Base-by-base conservation (phyloP, 352 stramenopile species). In the Phytopythium sindhum region DNA sequence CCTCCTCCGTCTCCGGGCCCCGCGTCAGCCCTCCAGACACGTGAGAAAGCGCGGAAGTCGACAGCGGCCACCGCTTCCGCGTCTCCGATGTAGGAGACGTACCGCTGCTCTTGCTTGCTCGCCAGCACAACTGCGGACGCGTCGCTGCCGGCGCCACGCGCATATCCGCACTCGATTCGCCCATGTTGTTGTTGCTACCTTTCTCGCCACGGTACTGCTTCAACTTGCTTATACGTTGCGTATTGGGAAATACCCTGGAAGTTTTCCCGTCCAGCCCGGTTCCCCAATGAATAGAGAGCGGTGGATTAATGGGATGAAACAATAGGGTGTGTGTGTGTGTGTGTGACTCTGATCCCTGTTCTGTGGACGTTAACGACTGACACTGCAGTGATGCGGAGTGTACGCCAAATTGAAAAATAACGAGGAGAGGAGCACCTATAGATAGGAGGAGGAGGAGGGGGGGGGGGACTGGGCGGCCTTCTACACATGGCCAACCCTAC, bases 381-480 rank as follows among this genome's bases (percentile, higher is more conserved):
- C 44, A 10, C 44, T 17, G 17, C 8, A 19, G 7, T 6, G n/a
- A 3, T 52, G 45, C 23, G 45, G 10, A 31, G 10, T 21, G 23
- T 11, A 23, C 45, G 45, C 45, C 47, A 53, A 53, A 29, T 35
- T 33, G 47, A 19, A 53, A 53, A 53, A 53, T 53, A 53, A 53
- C 47, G 4, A 23, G 24, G n/a, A 52, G 23, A 52, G 45, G 23
- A 31, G 23, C 9, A 52, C n/a, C n/a, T n/a, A n/a, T n/a, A n/a
- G n/a, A n/a, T n/a, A n/a, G n/a, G n/a, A n/a, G n/a, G n/a, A n/a
- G n/a, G n/a, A n/a, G n/a, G 45, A 15, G 8, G 42, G 42, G 8
- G 2, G 44, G 21, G 23, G 42, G 19, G 19, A 23, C 8, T 5
- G 6, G n/a, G 42, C 42, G 17, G n/a, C 7, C n/a, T 6, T 10